These are phyloP conservation scores for Bimuria novae-zelandiae DNA, from an alignment of 2,329 filamentous ascomycete species.

Conservation along the genomic window DNA sequence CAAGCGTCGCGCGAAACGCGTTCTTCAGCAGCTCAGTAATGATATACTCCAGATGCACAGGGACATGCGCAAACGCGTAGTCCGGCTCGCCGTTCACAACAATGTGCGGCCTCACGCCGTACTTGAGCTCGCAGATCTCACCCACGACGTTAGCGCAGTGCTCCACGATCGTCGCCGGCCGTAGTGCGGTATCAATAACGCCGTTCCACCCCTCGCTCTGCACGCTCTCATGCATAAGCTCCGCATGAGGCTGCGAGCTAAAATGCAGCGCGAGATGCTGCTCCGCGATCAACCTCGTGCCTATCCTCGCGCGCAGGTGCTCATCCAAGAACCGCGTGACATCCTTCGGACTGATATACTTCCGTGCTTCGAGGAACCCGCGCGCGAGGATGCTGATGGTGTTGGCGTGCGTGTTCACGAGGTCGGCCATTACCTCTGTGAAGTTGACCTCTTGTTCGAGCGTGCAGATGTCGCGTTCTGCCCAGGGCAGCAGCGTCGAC, in stretches of 20 bases:
- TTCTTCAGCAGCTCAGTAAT: constrained; percentile 97
- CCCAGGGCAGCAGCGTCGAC: constrained; percentile 85
- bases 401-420: constrained; percentile 93
- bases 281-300: constrained; percentile 90
- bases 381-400: constrained; percentile 91
- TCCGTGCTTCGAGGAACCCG: constrained; percentile 89
- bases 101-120: constrained; percentile 82
- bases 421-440: constrained; percentile 87
- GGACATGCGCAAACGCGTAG: constrained; percentile 90
- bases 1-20: constrained; percentile 89
- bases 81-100: constrained; percentile 82
- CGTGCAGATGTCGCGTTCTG: constrained; percentile 71
- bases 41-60: constrained; percentile 96
- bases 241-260: constrained; percentile 72
- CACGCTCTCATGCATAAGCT: constrained; percentile 53
- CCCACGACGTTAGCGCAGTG: constrained; percentile 88
- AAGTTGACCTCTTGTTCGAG: constrained; percentile 89
- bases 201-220: constrained; percentile 73
- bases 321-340: constrained; percentile 94
- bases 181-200: constrained; percentile 89
- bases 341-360: constrained; percentile 80
- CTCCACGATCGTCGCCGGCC: constrained; percentile 79
- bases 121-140: constrained; percentile 95
- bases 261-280: constrained; percentile 93
- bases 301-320: constrained; percentile 90